Base-by-base conservation (phyloP, 768 basidiomycete genomes). In the Mycena floridula region DNA sequence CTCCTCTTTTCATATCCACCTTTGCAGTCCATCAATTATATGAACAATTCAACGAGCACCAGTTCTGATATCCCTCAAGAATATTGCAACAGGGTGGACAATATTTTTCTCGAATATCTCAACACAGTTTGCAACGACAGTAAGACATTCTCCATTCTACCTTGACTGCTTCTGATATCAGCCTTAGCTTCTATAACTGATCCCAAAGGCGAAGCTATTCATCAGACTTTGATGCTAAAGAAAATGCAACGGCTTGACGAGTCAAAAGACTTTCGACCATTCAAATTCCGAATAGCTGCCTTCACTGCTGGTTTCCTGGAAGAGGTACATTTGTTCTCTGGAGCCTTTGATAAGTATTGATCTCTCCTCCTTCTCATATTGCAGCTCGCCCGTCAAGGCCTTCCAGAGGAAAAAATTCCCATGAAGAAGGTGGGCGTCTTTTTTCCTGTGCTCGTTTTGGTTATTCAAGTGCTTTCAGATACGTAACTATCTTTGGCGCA, bases 231-330 rank as follows among this genome's bases (percentile, higher is more conserved):
- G 55, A 99, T 99, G 95, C 87, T 94, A 1, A 97, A 97, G 73
- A 90, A 90, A 73, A 98, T 99, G 95, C 89, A 92, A 55, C 83
- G 91, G 43, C 72, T 98, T 45, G 94, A 96, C 60, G 95, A 97
- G 68, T 93, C 90, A 27, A 82, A 85, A 35, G 95, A 98, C 64
- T 99, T 95, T 66, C 81, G 95, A 22, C 95, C 95, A 39, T 98
- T 99, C 81, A 97, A 97, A 65, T 99, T 99, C 69, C 82, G 95
- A 47, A 99, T 99, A 53, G 90, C 92, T 59, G 95, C 95, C 1
- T 99, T 99, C 65, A 98, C 94, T 5, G 88, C 91, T 56, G 88
- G 87, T 3, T 98, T 98, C 58, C 71, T 93, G 52, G 96, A 97
- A 62, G 87, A 91, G 72, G 89, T 89, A 60, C 37, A n/a, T 36